These are phyloP conservation scores for Phytophthora hybrid DNA, from an alignment of 352 stramenopile species.

Conservation along the genomic window DNA sequence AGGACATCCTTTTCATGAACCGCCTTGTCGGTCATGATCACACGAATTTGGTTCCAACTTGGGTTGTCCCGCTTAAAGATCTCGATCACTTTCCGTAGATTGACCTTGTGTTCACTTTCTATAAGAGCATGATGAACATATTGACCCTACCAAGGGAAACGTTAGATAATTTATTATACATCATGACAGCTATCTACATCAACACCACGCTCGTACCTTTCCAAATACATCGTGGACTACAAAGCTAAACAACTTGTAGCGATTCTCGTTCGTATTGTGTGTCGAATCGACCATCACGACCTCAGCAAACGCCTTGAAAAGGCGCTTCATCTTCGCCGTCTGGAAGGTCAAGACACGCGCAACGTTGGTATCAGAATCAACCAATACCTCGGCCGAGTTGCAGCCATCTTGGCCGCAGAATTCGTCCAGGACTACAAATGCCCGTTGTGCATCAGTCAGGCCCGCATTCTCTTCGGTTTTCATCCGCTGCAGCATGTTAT, in stretches of 20 bases:
- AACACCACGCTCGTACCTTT: constrained; percentile 5
- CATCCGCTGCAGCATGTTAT: constrained; percentile 17
- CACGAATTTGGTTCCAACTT: not conserved
- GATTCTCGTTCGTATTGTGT: constrained; percentile 16
- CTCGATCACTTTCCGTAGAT: not conserved
- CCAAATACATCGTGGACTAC: constrained; percentile 10
- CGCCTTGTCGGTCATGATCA: not conserved
- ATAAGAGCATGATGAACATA: not conserved
- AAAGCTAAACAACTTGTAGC: constrained; percentile 20
- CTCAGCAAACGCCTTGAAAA: constrained; percentile 22
- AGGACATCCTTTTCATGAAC: not conserved
- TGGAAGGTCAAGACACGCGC: constrained; percentile 15
- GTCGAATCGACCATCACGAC: constrained; percentile 19
- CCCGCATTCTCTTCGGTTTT: not conserved
- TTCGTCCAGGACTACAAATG: constrained; percentile 1
- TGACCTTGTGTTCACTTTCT: not conserved
- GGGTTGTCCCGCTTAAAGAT: not conserved
- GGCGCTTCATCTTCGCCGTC: constrained; percentile 11
- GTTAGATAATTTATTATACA: not conserved
- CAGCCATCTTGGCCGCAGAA: constrained; percentile 1
- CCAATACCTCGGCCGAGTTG: constrained; percentile 2
- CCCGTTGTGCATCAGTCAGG: constrained; percentile 2
- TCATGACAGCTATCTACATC: not conserved
- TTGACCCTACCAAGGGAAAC: not conserved
- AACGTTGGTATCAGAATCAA: not conserved